Evolutionary conservation across 1,284 basidiomycete genomes (phyloP).

Genomic region (Boletus semigastroideus): DNA sequence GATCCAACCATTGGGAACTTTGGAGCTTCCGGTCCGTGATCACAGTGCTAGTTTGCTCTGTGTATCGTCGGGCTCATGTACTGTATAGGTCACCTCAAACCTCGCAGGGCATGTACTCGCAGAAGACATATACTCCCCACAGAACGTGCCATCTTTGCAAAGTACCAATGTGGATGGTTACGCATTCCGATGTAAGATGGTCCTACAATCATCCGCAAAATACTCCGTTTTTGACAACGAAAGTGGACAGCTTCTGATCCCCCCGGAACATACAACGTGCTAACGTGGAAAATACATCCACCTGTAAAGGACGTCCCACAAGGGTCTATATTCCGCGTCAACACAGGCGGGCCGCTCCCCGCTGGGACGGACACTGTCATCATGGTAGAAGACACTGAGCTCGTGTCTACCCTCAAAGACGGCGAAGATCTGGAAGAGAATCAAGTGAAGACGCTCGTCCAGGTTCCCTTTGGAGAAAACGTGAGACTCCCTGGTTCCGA

Average conservation of each 20-base stretch:
- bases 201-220: not conserved
- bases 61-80: not conserved
- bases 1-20: slow-evolving; percentile 42
- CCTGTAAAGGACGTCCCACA: slow-evolving; percentile 43
- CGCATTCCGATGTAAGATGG: slow-evolving; percentile 63
- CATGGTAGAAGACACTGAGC: slow-evolving; percentile 89
- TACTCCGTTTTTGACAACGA: slow-evolving; percentile 9
- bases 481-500: slow-evolving; percentile 75
- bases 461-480: slow-evolving; percentile 69
- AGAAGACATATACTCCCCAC: slow-evolving; percentile 66
- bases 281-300: slow-evolving; percentile 56
- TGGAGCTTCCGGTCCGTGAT: slow-evolving; percentile 40
- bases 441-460: slow-evolving; percentile 64
- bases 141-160: slow-evolving; percentile 58
- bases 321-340: slow-evolving; percentile 70
- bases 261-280: slow-evolving; percentile 69
- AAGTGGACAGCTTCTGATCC: slow-evolving; percentile 49
- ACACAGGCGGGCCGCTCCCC: slow-evolving; percentile 78
- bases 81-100: slow-evolving; percentile 48
- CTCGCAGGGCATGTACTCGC: slow-evolving; percentile 73
- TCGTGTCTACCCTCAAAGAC: slow-evolving; percentile 50
- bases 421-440: slow-evolving; percentile 64
- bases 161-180: slow-evolving; percentile 91
- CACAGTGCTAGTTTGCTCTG: not conserved
- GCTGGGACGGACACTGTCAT: slow-evolving; percentile 75